Base-by-base conservation (phyloP, 106 monocot genomes). In the Iris macrosiphon region DNA sequence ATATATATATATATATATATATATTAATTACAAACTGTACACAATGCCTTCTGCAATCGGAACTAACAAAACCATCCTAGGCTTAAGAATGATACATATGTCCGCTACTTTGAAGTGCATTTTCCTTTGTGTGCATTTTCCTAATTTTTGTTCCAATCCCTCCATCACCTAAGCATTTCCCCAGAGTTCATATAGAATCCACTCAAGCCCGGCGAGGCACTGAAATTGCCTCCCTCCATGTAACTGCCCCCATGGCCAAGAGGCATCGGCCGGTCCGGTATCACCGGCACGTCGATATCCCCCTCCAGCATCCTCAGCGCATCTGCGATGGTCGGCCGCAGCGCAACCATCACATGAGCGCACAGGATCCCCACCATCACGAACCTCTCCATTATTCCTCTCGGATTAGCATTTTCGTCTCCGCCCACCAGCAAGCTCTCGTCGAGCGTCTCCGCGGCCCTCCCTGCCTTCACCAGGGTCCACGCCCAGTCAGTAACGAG, bases 401-500 rank as follows among this genome's bases (percentile, higher is more conserved):
- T 68, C 27, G 68, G 74, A 35, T 6, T 35, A 35, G 34, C 34
- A 35, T n/a, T n/a, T n/a, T n/a, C n/a, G n/a, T n/a, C 11, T 72
- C 57, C 8, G 22, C n/a, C 43, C n/a, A n/a, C n/a, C 52, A 59
- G 7, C 40, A 84, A 42, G 8, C 55, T 31, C 42, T 40, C 61
- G 24, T 84, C 88, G 8, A 88, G 26, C 43, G 81, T 84, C 29
- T 84, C 72, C 66, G 45, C 75, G 24, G 54, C 61, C 39, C 62
- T 67, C 39, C 93, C 84, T 1, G 75, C 60, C 65, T 76, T 88
- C 26, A 88, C 74, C 54, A 81, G 59, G 39, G 66, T 65, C 93
- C 88, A 88, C 3, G 88, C 88, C 93, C 93, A 94, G 59, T 94
- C 93, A 1, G 88, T 76, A 14, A 94, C 62, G 38, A 88, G 58